Evolutionary conservation across 495 filamentous ascomycete genomes (phyloP), one percentile per base, ranked within the genome.

Genomic region (Alectoria sarmentosa): DNA sequence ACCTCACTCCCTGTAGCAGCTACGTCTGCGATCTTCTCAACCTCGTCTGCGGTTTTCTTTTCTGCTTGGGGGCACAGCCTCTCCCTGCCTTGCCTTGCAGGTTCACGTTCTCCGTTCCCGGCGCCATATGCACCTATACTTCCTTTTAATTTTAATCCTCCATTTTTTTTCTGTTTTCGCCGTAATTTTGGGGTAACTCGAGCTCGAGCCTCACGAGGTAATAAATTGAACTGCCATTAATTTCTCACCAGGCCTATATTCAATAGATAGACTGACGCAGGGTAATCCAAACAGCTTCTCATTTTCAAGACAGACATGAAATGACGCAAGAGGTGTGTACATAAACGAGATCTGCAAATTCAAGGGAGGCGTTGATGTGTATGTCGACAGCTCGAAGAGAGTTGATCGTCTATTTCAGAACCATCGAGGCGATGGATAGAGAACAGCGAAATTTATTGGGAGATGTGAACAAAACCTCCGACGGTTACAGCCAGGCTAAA

Each of bases 381-480:
- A 86, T 73, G 69, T 83, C 79, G 37, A 86, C 76, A 10, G 82
- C 83, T 55, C 82, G 76, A 62, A 75, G 71, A 14, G 83, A 80
- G 61, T 86, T 77, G 32, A 84, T 78, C 13, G 82, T 80, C 62
- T 79, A 79, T 70, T 86, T 86, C 61, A 86, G 76, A 21, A 82
- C 73, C 34, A 83, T 60, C 37, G 79, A 80, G 69, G 80, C 78
- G 68, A 81, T 74, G 80, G 82, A 70, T 86, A 88, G 58, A 87
- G 73, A 19, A 86, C 67, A n/a, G 79, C 77, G 64, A 86, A 86
- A 70, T 86, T 83, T 23, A 82, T 65, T 85, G 80, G 21, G 76
- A 79, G 37, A 87, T 71, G 65, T 86, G 83, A 9, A 85, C 78
- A 9, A 79, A 82, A 44, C 83, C 83, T 34, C 82, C 76, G n/a